A percentile compares a stretch with the other conserved stretches of the same genome.
These are phyloP conservation scores for Aspergillus sclerotioniger DNA, from an alignment of 495 filamentous ascomycete species.

Conservation along the genomic window DNA sequence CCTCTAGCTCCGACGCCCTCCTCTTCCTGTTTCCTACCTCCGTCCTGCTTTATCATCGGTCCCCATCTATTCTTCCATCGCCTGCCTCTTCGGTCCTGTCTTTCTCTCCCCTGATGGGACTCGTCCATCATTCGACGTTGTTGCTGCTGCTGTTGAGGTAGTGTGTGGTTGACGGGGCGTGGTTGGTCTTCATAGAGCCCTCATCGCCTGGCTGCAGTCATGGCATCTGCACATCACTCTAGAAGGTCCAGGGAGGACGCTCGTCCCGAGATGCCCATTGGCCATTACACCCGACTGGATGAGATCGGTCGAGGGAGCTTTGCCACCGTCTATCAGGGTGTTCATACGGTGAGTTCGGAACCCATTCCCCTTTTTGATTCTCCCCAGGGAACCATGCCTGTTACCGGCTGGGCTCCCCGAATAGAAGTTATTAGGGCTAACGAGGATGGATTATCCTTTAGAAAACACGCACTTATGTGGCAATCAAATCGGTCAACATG, in stretches of 20 bases:
- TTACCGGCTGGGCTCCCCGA: background rate
- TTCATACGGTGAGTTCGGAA: constrained; percentile 67
- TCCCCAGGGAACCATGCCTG: background rate
- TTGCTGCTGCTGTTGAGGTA: constrained; percentile 37
- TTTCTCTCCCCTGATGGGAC: constrained; percentile 38
- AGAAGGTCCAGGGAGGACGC: constrained; percentile 45
- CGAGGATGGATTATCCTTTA: constrained; percentile 19
- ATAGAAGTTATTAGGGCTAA: background rate
- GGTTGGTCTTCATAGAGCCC: constrained; percentile 17
- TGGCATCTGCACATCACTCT: constrained; percentile 38
- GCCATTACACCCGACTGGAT: constrained; percentile 71
- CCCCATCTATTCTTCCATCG: constrained; percentile 2
- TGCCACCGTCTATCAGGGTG: constrained; percentile 85
- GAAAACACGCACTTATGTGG: constrained; percentile 69
- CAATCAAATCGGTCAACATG: constrained; percentile 93
- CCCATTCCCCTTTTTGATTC: background rate
- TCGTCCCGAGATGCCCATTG: constrained; percentile 64
- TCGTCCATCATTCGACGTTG: constrained; percentile 21
- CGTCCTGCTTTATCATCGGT: constrained; percentile 4
- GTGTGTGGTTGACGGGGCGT: constrained; percentile 39
- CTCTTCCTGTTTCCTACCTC: constrained; percentile 6
- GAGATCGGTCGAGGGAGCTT: constrained; percentile 96
- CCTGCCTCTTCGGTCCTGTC: constrained; percentile 15
- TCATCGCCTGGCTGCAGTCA: constrained; percentile 26
- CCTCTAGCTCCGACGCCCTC: background rate